These are phyloP conservation scores for Apiotrichum mycotoxinovorans DNA, from an alignment of 1,284 basidiomycete species.

Conservation along the genomic window DNA sequence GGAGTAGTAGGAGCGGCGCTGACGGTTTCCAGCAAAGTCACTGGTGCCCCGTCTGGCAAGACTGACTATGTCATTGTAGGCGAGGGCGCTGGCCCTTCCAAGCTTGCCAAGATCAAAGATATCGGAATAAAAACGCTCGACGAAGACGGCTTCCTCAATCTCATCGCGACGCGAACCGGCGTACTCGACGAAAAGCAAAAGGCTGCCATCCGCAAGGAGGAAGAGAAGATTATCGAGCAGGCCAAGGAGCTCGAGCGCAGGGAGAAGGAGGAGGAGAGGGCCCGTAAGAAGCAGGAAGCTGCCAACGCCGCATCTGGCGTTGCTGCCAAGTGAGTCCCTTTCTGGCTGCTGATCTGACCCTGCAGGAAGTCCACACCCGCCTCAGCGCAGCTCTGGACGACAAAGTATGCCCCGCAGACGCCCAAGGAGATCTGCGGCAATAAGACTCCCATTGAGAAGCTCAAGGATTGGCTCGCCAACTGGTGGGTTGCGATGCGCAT, in stretches of 20 bases:
- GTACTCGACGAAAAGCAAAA: conserved; percentile 65
- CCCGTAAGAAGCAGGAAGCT: conserved; percentile 62
- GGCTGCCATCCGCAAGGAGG: conserved; percentile 67
- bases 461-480: conserved; percentile 78
- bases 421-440: conserved; percentile 94
- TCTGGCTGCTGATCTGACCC: too few relatives aligned
- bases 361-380: conserved; percentile 51
- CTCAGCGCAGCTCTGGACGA: conserved; percentile 80
- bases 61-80: conserved; percentile 90
- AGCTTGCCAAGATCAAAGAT: conserved; percentile 72
- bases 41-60: conserved; percentile 79
- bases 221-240: conserved; percentile 54
- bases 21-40: conserved; percentile 66
- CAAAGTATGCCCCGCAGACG: conserved; percentile 83
- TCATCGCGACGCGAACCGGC: conserved; percentile 65
- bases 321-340: conserved; percentile 47
- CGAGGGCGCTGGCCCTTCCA: conserved; percentile 79
- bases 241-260: conserved; percentile 72
- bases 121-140: conserved; percentile 69
- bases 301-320: conserved; percentile 40
- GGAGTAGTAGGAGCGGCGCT: not conserved
- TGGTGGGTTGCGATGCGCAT: conserved; percentile 59
- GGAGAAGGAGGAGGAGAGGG: conserved; percentile 58
- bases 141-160: conserved; percentile 82
- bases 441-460: conserved; percentile 82